Base-by-base conservation (phyloP, 345 rosid species). In the Populus ilicifolia region DNA sequence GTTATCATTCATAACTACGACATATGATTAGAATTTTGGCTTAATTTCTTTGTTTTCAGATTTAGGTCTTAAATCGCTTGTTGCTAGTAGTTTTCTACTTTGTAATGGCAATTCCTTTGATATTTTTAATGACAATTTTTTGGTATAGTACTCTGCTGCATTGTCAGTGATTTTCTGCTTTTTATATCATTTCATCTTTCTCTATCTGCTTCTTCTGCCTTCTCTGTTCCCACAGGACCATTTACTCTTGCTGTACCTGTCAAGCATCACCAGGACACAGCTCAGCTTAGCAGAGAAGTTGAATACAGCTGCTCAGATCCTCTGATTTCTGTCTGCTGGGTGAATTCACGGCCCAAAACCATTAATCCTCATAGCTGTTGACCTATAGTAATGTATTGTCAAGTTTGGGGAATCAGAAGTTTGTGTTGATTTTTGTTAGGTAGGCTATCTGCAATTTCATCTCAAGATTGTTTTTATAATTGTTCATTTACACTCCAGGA, bases 201-300 rank as follows among this genome's bases (percentile, higher is more conserved):
- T 44, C 5, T 18, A 30, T 21, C 2, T 1, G 23, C 9, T 33
- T 54, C 10, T 30, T 54, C 10, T 30, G 36, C 2, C 75, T 44
- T 63, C 1, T 33, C 48, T 63, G 21, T 69, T 74, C 76, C 69
- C 61, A 21, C 88, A 93, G 98, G 98, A 96, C 80, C 91, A 92
- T 64, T 81, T 96, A 79, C 87, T 96, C 33, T 76, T 96, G 84
- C 87, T 96, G 46, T 93, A 93, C 76, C 85, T 96, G 77, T 89
- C 99, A 27, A 92, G 97, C 91, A 88, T 96, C 84, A 88, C 92
- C 13, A 92, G 98, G 84, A 96, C 99, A 77, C 99, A 92, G 80
- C 89, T 93, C 76, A 86, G 94, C 84, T 75, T 93, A 78, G 99
- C 97, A 5, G 97, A 96, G 66, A 96, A 89, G 87, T 85, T 93